These are phyloP conservation scores for Vaccinium myrtillus DNA, from an alignment of 148 eudicot species.

Conservation along the genomic window DNA sequence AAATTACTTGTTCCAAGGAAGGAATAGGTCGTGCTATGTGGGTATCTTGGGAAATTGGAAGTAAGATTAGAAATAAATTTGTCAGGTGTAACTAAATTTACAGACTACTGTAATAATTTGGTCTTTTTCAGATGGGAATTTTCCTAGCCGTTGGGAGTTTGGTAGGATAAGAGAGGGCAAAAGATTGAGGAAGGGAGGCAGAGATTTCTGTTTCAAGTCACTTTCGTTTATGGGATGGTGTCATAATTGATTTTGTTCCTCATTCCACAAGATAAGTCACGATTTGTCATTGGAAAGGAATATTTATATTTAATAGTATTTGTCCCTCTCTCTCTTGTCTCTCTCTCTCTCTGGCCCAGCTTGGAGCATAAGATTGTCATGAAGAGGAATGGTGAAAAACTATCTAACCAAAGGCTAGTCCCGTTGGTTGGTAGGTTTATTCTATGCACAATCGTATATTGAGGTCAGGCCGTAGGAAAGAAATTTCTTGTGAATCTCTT, in stretches of 20 bases:
- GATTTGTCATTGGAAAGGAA: background rate
- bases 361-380: background rate
- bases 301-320: background rate
- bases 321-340: background rate
- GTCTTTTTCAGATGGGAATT: background rate
- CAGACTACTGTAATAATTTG: background rate
- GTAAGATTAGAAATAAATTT: background rate
- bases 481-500: no score
- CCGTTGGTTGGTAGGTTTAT: no score
- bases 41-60: conserved; percentile 1
- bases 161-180: background rate
- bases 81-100: background rate
- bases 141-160: background rate
- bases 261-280: background rate
- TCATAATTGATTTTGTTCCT: conserved; percentile 6
- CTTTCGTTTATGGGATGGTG: background rate
- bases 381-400: background rate
- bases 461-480: no score
- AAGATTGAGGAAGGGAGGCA: background rate
- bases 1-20: background rate
- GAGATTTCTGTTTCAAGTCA: conserved; percentile 5
- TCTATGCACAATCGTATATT: no score
- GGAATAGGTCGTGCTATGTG: background rate
- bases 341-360: background rate
- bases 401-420: no score